phyloP scores from a whole-genome alignment of 352 stramenopile genomes.

The Pythium aristosporum region DNA sequence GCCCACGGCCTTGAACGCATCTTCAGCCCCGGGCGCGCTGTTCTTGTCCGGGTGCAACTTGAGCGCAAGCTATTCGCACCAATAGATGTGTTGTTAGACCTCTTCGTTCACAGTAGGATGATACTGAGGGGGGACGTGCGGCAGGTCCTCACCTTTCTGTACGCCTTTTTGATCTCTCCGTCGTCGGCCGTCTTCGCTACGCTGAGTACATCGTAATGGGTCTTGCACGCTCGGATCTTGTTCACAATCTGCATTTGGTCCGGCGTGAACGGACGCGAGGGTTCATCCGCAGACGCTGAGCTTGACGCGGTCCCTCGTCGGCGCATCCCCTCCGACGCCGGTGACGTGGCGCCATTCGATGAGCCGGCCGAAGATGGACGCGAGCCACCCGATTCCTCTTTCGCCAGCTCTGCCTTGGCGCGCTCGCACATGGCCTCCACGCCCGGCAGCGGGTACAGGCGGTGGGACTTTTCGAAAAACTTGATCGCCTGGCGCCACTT shows the following conservation, averaged over 20 bases:
- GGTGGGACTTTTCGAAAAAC: conserved; percentile 92
- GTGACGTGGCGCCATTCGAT: conserved; percentile 14
- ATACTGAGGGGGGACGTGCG: not conserved
- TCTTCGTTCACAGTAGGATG: not conserved
- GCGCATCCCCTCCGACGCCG: conserved; percentile 39
- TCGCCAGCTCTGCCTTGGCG: conserved; percentile 56
- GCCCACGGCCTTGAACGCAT: conserved; percentile 96
- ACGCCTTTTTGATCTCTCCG: conserved; percentile 90
- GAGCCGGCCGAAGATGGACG: conserved; percentile 24
- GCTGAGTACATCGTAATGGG: conserved; percentile 87
- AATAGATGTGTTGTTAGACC: not conserved
- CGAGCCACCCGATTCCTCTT: conserved; percentile 38
- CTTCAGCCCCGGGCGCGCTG: conserved; percentile 93
- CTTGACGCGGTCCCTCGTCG: conserved; percentile 31
- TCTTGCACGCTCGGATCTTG: conserved; percentile 88
- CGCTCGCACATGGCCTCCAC: conserved; percentile 81
- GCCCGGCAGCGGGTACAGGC: conserved; percentile 85
- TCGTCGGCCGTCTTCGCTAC: conserved; percentile 74
- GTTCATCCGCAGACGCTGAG: conserved; percentile 35
- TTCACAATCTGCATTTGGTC: conserved; percentile 85
- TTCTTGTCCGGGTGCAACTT: conserved; percentile 95
- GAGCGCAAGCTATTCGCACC: conserved; percentile 58
- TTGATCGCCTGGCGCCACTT: conserved; percentile 89
- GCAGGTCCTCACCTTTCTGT: conserved; percentile 68
- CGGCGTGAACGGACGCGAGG: conserved; percentile 62